Conservation (phyloP, 495 filamentous ascomycete species). For the Aspergillus carlsbadensis region DNA sequence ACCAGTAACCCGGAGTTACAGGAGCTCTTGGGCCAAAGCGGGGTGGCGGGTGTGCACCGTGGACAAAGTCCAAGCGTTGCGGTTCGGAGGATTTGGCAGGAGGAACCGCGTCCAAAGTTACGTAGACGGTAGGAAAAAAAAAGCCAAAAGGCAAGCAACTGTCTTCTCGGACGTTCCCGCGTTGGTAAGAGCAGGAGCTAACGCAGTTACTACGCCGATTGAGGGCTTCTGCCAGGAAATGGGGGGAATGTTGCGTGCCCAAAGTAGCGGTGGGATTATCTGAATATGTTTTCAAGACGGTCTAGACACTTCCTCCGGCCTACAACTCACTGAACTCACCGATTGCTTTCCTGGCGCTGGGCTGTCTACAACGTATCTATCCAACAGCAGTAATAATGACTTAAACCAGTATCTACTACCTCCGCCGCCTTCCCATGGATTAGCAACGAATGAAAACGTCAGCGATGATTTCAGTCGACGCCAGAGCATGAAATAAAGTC, state of each 20-base stretch:
- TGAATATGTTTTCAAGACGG: neutral
- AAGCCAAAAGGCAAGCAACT: neutral
- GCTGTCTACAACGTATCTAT: too few relatives aligned
- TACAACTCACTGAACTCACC: neutral
- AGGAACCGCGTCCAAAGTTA: too few relatives aligned
- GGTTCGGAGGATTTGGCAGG: constrained; percentile 9
- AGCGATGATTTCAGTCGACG: constrained; percentile 4
- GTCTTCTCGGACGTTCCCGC: neutral
- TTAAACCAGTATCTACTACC: too few relatives aligned
- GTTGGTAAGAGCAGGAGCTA: neutral
- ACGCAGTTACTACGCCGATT: neutral
- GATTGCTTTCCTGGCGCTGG: too few relatives aligned
- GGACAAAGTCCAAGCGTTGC: too few relatives aligned
- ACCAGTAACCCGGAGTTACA: neutral
- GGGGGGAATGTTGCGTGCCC: neutral
- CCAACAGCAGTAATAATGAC: too few relatives aligned
- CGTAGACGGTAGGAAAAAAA: too few relatives aligned
- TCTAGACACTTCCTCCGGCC: neutral
- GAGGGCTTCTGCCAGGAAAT: neutral
- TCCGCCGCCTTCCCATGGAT: too few relatives aligned
- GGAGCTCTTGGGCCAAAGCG: constrained; percentile 13
- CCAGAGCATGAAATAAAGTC: too few relatives aligned
- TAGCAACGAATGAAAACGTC: neutral
- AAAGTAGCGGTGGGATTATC: constrained; percentile 16
- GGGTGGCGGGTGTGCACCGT: constrained; percentile 16